Evolutionary conservation across 176 grass and related monocot genomes (phyloP).

Genomic region (Eremochloa ophiuroides): DNA sequence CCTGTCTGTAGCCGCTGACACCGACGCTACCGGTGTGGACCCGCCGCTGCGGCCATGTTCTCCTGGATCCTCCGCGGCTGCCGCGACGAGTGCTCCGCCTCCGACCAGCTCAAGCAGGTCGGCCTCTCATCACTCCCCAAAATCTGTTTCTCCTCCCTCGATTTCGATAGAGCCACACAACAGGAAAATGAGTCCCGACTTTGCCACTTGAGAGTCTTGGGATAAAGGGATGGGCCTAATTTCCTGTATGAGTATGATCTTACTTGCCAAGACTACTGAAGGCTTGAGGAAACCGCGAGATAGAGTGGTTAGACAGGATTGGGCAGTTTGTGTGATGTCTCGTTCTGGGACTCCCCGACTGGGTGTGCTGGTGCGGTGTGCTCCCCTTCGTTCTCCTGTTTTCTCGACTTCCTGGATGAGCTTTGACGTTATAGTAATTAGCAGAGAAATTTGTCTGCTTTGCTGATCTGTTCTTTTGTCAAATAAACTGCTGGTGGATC

Average conservation of each 20-base stretch:
- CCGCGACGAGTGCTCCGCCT: constrained; percentile 44
- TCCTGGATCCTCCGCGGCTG: constrained; percentile 46
- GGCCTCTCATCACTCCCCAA: neutral
- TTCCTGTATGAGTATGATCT: neutral
- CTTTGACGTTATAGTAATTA: neutral
- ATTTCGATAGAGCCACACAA: neutral
- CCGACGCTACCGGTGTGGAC: neutral
- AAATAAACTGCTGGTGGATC: neutral
- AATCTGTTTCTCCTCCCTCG: neutral
- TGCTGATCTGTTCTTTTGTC: neutral
- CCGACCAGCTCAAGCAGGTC: constrained; percentile 61
- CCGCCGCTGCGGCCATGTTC: constrained; percentile 31
- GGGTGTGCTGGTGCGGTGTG: neutral
- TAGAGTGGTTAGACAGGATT: neutral
- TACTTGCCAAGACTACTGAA: neutral
- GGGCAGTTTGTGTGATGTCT: neutral
- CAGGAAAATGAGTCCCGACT: too few relatives aligned
- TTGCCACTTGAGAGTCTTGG: neutral
- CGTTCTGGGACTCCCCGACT: neutral
- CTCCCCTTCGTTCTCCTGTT: neutral
- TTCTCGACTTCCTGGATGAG: neutral
- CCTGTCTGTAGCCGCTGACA: neutral
- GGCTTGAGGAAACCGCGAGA: neutral
- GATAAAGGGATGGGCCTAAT: neutral
- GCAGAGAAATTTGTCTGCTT: neutral